phyloP scores from a whole-genome alignment of 176 grass and related monocot genomes.

The Cocos nucifera region DNA sequence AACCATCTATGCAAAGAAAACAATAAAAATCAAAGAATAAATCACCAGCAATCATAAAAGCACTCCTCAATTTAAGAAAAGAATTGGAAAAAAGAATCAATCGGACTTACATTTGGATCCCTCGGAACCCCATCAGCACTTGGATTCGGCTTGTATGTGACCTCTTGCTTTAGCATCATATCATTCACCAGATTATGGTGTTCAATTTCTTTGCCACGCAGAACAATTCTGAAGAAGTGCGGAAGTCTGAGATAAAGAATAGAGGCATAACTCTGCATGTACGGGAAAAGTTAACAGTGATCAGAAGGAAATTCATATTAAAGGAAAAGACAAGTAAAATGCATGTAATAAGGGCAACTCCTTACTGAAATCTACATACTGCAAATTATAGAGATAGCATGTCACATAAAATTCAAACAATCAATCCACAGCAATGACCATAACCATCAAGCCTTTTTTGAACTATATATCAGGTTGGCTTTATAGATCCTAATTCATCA shows the following conservation, averaged over 20 bases:
- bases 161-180: conserved; percentile 98
- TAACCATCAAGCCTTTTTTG: no score
- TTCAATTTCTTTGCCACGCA: conserved; percentile 88
- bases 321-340: not conserved
- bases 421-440: no score
- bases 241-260: conserved; percentile 93
- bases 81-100: not conserved
- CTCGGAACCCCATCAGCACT: conserved; percentile 45
- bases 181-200: conserved; percentile 95
- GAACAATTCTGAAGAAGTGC: conserved; percentile 65
- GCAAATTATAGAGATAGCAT: no score
- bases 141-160: conserved; percentile 67
- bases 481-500: no score
- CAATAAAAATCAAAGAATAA: conserved; percentile 23
- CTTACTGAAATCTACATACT: not conserved
- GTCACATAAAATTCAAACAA: no score
- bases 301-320: not conserved
- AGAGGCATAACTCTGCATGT: conserved; percentile 94
- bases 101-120: conserved; percentile 63
- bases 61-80: not conserved
- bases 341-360: not conserved
- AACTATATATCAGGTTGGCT: no score
- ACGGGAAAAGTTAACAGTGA: conserved; percentile 4
- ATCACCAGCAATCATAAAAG: conserved; percentile 6
- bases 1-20: conserved; percentile 55